Evolutionary conservation across 2,329 filamentous ascomycete species (phyloP).

Genomic region (Zymoseptoria ardabiliae): DNA sequence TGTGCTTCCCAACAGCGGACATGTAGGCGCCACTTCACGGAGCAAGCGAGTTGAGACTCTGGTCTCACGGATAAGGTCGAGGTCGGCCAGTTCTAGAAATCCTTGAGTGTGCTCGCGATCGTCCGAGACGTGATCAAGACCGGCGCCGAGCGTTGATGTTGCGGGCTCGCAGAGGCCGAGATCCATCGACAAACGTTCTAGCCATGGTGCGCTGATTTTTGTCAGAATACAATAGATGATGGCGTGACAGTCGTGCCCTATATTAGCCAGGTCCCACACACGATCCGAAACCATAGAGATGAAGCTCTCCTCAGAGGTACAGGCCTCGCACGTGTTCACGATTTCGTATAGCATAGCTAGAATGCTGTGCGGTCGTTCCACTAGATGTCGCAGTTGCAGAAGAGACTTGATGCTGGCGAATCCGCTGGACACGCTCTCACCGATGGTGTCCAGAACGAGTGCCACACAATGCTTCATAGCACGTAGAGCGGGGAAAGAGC

Average conservation of each 20-base stretch:
- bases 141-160: background rate
- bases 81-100: constrained; percentile 4
- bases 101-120: background rate
- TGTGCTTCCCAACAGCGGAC: constrained; percentile 1
- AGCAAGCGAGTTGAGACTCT: constrained; percentile 7
- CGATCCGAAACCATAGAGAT: constrained; percentile 19
- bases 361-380: constrained; percentile 34
- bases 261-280: constrained; percentile 11
- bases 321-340: constrained; percentile 1
- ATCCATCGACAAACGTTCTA: constrained; percentile 16
- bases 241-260: constrained; percentile 8
- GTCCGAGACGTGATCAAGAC: background rate
- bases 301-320: constrained; percentile 16
- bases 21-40: constrained; percentile 4
- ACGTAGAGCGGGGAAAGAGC: constrained; percentile 31
- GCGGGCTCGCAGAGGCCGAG: constrained; percentile 11
- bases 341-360: constrained; percentile 14
- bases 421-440: constrained; percentile 31
- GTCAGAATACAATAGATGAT: constrained; percentile 17
- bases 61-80: constrained; percentile 8
- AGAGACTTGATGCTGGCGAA: constrained; percentile 27
- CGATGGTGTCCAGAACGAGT: constrained; percentile 35
- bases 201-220: constrained; percentile 22
- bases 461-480: constrained; percentile 37
- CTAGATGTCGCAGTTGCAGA: constrained; percentile 35